Conservation (phyloP, 2,329 filamentous ascomycete genomes). For the Fusarium protoensiforme region DNA sequence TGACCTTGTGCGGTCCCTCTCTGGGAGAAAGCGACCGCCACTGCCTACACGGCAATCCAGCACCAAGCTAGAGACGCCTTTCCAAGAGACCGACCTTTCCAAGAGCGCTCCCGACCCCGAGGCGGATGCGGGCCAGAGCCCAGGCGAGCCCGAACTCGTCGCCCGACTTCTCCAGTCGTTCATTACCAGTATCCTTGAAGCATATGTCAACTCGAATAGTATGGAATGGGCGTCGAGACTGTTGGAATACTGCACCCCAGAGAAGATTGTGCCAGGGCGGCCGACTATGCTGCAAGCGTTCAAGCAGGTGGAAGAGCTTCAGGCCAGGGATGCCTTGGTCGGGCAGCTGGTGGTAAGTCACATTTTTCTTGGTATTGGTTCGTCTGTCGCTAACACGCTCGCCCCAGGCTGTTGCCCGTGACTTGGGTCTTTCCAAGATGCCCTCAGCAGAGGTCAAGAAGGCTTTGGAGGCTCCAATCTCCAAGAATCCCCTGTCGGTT, state of each 20-base stretch:
- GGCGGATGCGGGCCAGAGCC: constrained; percentile 56
- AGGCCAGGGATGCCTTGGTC: constrained; percentile 72
- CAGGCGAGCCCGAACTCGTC: constrained; percentile 70
- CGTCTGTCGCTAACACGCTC: constrained; percentile 21
- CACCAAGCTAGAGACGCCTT: constrained; percentile 64
- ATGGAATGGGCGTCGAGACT: constrained; percentile 73
- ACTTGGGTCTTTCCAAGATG: constrained; percentile 65
- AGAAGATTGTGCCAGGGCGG: constrained; percentile 70
- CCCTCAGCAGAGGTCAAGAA: constrained; percentile 59
- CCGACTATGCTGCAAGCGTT: constrained; percentile 73
- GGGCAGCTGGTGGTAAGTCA: constrained; percentile 75
- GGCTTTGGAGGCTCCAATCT: constrained; percentile 54
- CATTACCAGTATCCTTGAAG: constrained; percentile 80
- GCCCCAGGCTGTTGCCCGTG: constrained; percentile 69
- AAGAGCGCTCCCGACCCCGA: constrained; percentile 72
- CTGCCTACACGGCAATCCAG: constrained; percentile 70
- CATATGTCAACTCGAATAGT: constrained; percentile 72
- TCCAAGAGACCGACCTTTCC: constrained; percentile 63
- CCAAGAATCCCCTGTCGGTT: constrained; percentile 57
- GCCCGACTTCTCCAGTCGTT: constrained; percentile 77
- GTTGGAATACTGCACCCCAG: constrained; percentile 75
- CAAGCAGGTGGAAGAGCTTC: constrained; percentile 69
- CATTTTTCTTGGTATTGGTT: neutral
- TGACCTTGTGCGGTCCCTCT: constrained; percentile 76
- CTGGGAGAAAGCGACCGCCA: constrained; percentile 73